Evolutionary conservation across 1,284 basidiomycete genomes (phyloP).

Genomic region (Microbotryum saponariae): DNA sequence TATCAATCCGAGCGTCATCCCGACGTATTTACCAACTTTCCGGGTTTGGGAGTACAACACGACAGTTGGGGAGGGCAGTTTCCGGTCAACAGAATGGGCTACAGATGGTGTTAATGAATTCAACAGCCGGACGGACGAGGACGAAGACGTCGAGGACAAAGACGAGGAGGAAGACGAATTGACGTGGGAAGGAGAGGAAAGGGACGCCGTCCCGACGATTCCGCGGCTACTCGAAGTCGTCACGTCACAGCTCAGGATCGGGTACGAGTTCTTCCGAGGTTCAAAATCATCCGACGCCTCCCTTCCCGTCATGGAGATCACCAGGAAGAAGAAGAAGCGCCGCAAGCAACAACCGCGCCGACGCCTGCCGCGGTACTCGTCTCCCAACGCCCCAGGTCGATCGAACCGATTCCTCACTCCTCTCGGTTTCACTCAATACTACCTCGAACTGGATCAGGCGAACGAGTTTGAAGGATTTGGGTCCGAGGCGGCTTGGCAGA

Average conservation of each 20-base stretch:
- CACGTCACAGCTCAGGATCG: conserved; percentile 11
- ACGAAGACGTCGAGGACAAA: neutral
- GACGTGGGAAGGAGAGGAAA: conserved; percentile 5
- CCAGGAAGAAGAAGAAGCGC: conserved; percentile 45
- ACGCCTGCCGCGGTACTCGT: conserved; percentile 53
- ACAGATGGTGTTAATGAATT: neutral
- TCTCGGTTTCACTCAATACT: conserved; percentile 75
- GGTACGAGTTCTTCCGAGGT: neutral
- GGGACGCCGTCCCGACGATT: neutral
- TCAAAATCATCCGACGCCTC: conserved; percentile 12
- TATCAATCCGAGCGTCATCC: conserved; percentile 71
- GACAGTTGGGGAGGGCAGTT: neutral
- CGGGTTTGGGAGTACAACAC: conserved; percentile 58
- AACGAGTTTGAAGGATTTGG: conserved; percentile 45
- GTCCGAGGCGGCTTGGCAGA: conserved; percentile 9
- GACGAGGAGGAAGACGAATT: conserved; percentile 37
- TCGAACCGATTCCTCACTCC: conserved; percentile 61
- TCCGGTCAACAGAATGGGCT: conserved; percentile 42
- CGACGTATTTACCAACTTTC: conserved; percentile 78
- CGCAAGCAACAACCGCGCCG: conserved; percentile 48
- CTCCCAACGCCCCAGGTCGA: conserved; percentile 60
- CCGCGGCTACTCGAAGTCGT: neutral
- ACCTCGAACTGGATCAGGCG: conserved; percentile 57
- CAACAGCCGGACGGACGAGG: conserved; percentile 5
- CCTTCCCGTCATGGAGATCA: conserved; percentile 30